Evolutionary conservation across 768 basidiomycete species (phyloP).

Genomic region (Pulveroboletus ravenelii): DNA sequence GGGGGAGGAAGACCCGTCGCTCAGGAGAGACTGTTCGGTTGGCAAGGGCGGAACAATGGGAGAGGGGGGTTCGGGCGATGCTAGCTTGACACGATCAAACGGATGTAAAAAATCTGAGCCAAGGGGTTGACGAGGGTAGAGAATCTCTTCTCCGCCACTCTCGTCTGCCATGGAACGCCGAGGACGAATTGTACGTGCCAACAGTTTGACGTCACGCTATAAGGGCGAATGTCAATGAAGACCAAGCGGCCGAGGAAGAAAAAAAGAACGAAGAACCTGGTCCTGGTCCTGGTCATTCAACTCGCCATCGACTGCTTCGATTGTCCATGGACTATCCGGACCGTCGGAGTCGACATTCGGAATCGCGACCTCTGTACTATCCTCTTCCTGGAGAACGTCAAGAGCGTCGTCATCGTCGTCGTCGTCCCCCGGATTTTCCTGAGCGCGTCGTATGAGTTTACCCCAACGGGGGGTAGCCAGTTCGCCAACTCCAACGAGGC

Average conservation of each 20-base stretch:
- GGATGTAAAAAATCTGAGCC: constrained; percentile 29
- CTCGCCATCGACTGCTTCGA: constrained; percentile 81
- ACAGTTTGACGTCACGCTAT: constrained; percentile 43
- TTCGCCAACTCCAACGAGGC: constrained; percentile 92
- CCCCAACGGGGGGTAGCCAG: constrained; percentile 95
- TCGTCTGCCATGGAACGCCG: constrained; percentile 72
- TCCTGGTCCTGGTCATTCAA: constrained; percentile 64
- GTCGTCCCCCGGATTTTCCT: constrained; percentile 35
- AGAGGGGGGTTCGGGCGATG: constrained; percentile 26
- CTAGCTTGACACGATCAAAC: constrained; percentile 29
- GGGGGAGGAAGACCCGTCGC: constrained; percentile 38
- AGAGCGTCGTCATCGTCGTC: constrained; percentile 36
- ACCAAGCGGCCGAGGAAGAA: background rate
- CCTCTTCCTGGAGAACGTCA: constrained; percentile 27
- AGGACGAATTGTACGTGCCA: constrained; percentile 49
- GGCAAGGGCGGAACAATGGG: constrained; percentile 30
- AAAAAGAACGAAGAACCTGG: constrained; percentile 27
- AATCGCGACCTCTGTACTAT: constrained; percentile 25
- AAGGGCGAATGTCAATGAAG: constrained; percentile 1
- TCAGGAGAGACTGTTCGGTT: constrained; percentile 29
- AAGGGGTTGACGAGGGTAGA: constrained; percentile 68
- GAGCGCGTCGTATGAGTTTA: constrained; percentile 42
- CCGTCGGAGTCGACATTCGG: constrained; percentile 44
- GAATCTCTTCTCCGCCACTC: constrained; percentile 86
- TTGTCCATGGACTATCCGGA: constrained; percentile 84